Evolutionary conservation across 345 rosid species (phyloP).

Genomic region (Nephelium lappaceum): DNA sequence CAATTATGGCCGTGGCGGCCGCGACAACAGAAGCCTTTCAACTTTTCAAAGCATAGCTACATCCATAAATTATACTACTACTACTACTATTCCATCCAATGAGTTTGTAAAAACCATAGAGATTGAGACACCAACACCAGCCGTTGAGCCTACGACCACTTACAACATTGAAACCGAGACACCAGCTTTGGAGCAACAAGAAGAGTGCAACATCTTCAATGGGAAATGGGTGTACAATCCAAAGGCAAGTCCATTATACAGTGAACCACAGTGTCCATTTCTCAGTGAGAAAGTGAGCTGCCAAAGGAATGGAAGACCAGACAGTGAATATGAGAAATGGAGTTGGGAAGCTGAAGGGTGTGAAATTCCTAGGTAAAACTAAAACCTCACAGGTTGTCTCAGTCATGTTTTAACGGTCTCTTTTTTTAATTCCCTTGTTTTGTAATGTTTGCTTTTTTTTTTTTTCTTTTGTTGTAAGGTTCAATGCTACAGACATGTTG

Average conservation of each 20-base stretch:
- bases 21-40: slow-evolving; percentile 6
- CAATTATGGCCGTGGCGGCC: not conserved
- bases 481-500: slow-evolving; percentile 49
- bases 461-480: slow-evolving; percentile 30
- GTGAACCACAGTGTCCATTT: slow-evolving; percentile 40
- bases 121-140: not conserved
- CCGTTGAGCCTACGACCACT: not conserved
- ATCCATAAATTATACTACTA: not conserved
- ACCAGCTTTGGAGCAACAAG: not conserved
- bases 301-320: slow-evolving; percentile 53
- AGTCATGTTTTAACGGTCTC: not conserved
- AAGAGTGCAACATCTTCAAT: slow-evolving; percentile 40
- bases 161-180: not conserved
- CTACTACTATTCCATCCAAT: not conserved
- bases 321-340: slow-evolving; percentile 52
- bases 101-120: not conserved
- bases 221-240: slow-evolving; percentile 61
- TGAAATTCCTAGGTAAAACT: slow-evolving; percentile 42
- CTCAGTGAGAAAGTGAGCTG: slow-evolving; percentile 53
- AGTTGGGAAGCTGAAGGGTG: slow-evolving; percentile 54
- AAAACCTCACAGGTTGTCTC: not conserved
- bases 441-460: no score
- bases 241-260: slow-evolving; percentile 32
- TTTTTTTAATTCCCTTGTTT: no score
- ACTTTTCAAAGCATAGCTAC: slow-evolving; percentile 10